Base-by-base conservation (phyloP, 176 grass and related monocot genomes). In the Poa annua region DNA sequence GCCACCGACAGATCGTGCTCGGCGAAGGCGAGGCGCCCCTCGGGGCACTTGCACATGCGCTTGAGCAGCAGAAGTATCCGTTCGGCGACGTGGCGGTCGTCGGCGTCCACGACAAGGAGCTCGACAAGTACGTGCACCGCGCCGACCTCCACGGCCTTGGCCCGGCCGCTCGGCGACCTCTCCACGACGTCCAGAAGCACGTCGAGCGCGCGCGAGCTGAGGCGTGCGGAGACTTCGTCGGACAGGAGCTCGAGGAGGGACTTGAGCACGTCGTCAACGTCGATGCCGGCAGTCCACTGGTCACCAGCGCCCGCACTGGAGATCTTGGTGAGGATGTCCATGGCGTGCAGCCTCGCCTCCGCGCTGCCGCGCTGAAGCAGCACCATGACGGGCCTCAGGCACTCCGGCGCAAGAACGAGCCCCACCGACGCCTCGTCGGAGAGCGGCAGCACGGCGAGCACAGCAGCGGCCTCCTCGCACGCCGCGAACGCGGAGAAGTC, bases 221-320 rank as follows among this genome's bases (percentile, higher is more conserved):
- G 94, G 75, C 83, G 82, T 66, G 88, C 76, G 50, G 89, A 85
- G 51, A 74, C 80, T 81, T 92, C 94, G 25, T 97, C 92, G 15
- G 94, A 80, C 7, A 97, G 88, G 56, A 97, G 87, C 81, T 97
- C 94, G n/a, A 97, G 76, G 77, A 97, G 61, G 13, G 92, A 89
- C 82, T 88, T 92, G 74, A 97, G 47, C 73, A 94, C 59, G 41
- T 88, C 92, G 5, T 66, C 89, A 0, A 85, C 80, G 66, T 90
- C 75, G 33, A 70, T 38, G 20, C 55, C 82, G 14, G 62, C 65
- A 34, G 67, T 80, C 94, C 94, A 97, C 22, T 47, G 69, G 55
- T 85, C 72, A 11, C 81, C 69, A 61, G 61, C 21, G 66, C 87
- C 57, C 14, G 86, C 63, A n/a, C 32, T 82, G 26, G 90, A 83